Evolutionary conservation across 2,329 filamentous ascomycete genomes (phyloP).

Genomic region (Trichoderma endophyticum): DNA sequence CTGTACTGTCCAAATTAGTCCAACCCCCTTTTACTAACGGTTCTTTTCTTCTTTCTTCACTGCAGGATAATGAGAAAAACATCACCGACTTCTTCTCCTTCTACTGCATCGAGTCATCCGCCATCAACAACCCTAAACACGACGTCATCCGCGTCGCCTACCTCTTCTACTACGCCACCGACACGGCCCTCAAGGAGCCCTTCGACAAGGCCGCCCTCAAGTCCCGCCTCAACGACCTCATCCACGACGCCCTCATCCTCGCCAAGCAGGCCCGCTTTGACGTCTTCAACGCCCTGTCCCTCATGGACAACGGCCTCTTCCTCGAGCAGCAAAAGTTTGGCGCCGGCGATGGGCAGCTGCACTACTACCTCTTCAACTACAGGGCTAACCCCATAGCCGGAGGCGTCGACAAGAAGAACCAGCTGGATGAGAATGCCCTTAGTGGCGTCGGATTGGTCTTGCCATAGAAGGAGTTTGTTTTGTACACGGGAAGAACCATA

Average conservation of each 20-base stretch:
- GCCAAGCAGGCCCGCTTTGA: conserved; percentile 85
- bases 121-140: conserved; percentile 79
- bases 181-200: conserved; percentile 64
- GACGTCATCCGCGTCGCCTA: conserved; percentile 84
- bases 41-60: background rate
- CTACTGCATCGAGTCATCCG: conserved; percentile 89
- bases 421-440: conserved; percentile 70
- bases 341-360: conserved; percentile 86
- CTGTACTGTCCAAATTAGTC: background rate
- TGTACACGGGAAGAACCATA: background rate
- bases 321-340: conserved; percentile 93
- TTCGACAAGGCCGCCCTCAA: conserved; percentile 61
- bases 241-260: conserved; percentile 82
- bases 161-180: conserved; percentile 93
- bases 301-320: conserved; percentile 93
- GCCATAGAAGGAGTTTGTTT: conserved; percentile 38
- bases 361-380: conserved; percentile 99
- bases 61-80: conserved; percentile 54
- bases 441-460: conserved; percentile 91
- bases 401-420: conserved; percentile 76
- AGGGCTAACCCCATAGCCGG: conserved; percentile 79
- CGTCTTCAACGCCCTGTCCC: conserved; percentile 91
- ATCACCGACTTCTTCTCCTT: conserved; percentile 98
- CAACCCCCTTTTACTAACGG: background rate
- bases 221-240: conserved; percentile 72